Conservation (phyloP, 148 eudicot genomes). For the Nepenthes mirabilis region DNA sequence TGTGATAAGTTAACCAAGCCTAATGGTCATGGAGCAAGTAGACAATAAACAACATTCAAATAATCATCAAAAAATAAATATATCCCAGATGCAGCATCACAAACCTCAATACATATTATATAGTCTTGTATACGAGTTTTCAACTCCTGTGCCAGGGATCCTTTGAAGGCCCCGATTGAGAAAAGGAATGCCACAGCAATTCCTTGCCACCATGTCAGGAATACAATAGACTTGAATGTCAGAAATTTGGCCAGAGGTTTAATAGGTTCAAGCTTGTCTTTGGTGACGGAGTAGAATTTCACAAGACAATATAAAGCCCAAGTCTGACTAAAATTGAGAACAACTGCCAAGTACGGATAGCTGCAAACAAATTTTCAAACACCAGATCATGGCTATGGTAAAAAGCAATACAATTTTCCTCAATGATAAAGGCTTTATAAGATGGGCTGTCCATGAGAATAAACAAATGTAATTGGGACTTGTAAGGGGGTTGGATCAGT, state of each 20-base stretch:
- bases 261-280: constrained; percentile 78
- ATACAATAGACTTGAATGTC: constrained; percentile 90
- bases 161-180: constrained; percentile 83
- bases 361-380: constrained; percentile 36
- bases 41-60: not conserved
- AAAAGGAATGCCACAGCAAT: constrained; percentile 84
- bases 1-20: not conserved
- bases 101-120: constrained; percentile 93
- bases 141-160: constrained; percentile 79
- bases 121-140: constrained; percentile 89
- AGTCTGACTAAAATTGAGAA: constrained; percentile 91
- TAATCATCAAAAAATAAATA: not conserved
- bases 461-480: no score
- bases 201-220: constrained; percentile 99
- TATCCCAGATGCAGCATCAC: constrained; percentile 1
- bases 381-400: no score
- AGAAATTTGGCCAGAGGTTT: constrained; percentile 97
- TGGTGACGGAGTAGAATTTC: constrained; percentile 85
- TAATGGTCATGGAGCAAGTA: not conserved
- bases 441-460: no score
- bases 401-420: not conserved
- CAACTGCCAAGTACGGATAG: constrained; percentile 93
- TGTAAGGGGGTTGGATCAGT: no score
- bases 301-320: constrained; percentile 99
- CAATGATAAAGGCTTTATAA: not conserved